These are phyloP conservation scores for Periconia sp. DNA, from an alignment of 2,329 filamentous ascomycete species.

Conservation along the genomic window DNA sequence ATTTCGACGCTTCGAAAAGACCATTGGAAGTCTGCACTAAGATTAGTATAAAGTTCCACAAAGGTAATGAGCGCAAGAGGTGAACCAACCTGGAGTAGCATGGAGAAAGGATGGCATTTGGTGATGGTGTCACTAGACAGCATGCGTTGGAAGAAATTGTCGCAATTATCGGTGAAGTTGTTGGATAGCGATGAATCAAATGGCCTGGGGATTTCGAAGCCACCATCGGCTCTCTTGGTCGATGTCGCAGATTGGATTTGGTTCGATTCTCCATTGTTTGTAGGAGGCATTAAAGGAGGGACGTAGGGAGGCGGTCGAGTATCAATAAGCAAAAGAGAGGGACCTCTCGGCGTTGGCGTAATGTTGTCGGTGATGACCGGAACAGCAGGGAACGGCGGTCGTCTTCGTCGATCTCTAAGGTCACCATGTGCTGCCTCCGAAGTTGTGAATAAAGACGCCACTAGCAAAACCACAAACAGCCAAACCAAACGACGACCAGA, in stretches of 20 bases:
- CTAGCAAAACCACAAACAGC: conserved; percentile 28
- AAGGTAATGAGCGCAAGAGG: neutral
- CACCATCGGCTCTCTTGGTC: conserved; percentile 23
- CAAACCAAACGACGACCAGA: conserved; percentile 14
- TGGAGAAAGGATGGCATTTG: conserved; percentile 78
- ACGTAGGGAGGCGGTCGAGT: conserved; percentile 29
- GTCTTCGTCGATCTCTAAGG: conserved; percentile 19
- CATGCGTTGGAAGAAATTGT: conserved; percentile 68
- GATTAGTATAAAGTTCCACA: conserved; percentile 10
- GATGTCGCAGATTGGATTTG: conserved; percentile 22
- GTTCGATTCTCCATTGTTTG: conserved; percentile 27
- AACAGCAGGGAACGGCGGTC: conserved; percentile 19
- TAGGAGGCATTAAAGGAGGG: conserved; percentile 38
- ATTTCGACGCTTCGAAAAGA: conserved; percentile 79
- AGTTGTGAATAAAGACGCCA: conserved; percentile 28
- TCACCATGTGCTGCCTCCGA: conserved; percentile 35
- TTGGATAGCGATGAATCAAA: conserved; percentile 54
- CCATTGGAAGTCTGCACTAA: conserved; percentile 70
- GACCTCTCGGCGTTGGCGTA: conserved; percentile 27
- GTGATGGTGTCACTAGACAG: conserved; percentile 68
- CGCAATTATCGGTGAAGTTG: conserved; percentile 61
- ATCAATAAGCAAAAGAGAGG: conserved; percentile 31
- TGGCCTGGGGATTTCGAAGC: conserved; percentile 43
- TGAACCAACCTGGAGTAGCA: conserved; percentile 71
- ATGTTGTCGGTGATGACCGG: conserved; percentile 21